A percentile compares a stretch with the other conserved stretches of the same genome.
phyloP scores from a whole-genome alignment of 805 yeast species.

The Ascoidea rubescens region DNA sequence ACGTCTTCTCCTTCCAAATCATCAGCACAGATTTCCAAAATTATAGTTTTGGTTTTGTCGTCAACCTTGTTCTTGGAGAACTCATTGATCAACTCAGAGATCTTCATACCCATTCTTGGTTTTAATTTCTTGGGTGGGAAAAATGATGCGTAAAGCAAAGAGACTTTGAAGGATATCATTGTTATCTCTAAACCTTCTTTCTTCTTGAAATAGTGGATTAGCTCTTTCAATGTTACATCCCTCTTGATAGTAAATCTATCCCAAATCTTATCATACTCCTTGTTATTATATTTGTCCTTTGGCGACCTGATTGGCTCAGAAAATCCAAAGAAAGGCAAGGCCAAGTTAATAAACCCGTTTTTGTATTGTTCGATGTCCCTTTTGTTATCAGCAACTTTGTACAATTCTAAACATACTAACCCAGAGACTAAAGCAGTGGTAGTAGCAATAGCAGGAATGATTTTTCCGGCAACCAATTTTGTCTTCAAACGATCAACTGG shows the following conservation, averaged over 20 bases:
- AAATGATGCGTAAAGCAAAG: slow-evolving; percentile 83
- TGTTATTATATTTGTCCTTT: slow-evolving; percentile 66
- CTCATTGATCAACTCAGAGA: slow-evolving; percentile 67
- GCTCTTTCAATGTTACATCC: slow-evolving; percentile 59
- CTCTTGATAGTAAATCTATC: slow-evolving; percentile 69
- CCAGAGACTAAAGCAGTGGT: slow-evolving; percentile 98
- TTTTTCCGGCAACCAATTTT: slow-evolving; percentile 95
- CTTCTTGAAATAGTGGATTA: slow-evolving; percentile 61
- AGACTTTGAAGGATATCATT: slow-evolving; percentile 86
- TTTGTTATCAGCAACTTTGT: slow-evolving; percentile 65
- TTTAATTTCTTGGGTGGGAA: slow-evolving; percentile 82
- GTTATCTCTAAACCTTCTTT: slow-evolving; percentile 78
- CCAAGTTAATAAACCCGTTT: slow-evolving; percentile 86
- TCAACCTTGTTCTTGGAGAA: slow-evolving; percentile 79
- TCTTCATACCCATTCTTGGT: slow-evolving; percentile 54
- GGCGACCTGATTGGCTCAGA: slow-evolving; percentile 89
- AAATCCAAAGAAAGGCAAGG: slow-evolving; percentile 91
- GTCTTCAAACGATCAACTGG: slow-evolving; percentile 83
- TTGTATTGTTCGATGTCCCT: slow-evolving; percentile 72
- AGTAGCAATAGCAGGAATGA: slow-evolving; percentile 98
- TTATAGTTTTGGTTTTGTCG: slow-evolving; percentile 57
- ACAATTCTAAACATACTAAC: slow-evolving; percentile 77
- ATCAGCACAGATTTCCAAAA: slow-evolving; percentile 85
- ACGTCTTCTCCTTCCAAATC: slow-evolving; percentile 91
- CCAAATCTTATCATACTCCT: slow-evolving; percentile 83